A percentile compares a stretch with the other conserved stretches of the same genome.
These are phyloP conservation scores for Millerozyma miso DNA, from an alignment of 805 yeast genomes.

Conservation along the genomic window DNA sequence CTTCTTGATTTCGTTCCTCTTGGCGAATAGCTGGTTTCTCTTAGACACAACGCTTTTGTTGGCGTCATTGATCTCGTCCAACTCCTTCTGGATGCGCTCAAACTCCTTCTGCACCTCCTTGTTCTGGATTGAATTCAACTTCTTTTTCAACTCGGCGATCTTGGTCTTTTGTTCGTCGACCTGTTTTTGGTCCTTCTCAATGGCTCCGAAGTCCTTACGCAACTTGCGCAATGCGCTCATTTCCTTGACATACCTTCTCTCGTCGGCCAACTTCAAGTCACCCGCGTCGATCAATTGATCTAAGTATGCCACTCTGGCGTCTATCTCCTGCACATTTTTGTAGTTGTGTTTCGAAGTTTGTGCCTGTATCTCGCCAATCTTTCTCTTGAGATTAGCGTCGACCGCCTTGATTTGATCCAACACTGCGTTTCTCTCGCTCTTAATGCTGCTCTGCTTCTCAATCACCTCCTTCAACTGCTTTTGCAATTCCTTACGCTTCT, in stretches of 20 bases:
- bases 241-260: conserved; percentile 80
- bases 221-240: conserved; percentile 77
- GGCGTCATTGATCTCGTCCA: conserved; percentile 59
- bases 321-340: conserved; percentile 66
- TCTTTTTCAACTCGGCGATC: conserved; percentile 69
- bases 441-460: conserved; percentile 45
- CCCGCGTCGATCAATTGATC: conserved; percentile 79
- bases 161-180: conserved; percentile 76
- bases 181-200: conserved; percentile 71
- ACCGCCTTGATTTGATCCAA: conserved; percentile 67
- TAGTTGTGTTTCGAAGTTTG: conserved; percentile 67
- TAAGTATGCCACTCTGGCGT: conserved; percentile 56
- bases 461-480: conserved; percentile 38
- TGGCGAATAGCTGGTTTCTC: conserved; percentile 58
- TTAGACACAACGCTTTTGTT: conserved; percentile 62
- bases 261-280: conserved; percentile 80
- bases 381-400: conserved; percentile 70
- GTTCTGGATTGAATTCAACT: conserved; percentile 54
- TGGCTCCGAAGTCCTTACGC: conserved; percentile 68
- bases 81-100: conserved; percentile 62
- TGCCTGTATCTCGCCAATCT: conserved; percentile 67
- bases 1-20: conserved; percentile 63
- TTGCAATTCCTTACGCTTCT: conserved; percentile 32
- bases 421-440: conserved; percentile 45
- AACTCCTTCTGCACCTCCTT: conserved; percentile 65